A percentile compares a stretch with the other conserved stretches of the same genome.
These are phyloP conservation scores for Colletotrichum costaricense DNA, from an alignment of 2,329 filamentous ascomycete genomes.

Conservation along the genomic window DNA sequence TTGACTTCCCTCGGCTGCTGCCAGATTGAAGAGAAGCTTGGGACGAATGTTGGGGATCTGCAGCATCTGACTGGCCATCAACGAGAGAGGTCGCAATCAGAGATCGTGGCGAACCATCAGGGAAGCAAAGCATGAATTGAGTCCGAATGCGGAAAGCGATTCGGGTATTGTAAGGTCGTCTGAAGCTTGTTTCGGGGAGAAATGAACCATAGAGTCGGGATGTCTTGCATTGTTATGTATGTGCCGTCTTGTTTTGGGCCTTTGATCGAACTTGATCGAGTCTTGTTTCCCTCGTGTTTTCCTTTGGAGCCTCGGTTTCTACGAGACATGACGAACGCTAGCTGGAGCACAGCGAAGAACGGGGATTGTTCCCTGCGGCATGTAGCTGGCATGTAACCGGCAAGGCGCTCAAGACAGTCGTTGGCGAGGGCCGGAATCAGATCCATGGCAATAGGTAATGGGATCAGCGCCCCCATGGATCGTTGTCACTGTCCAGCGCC, in stretches of 20 bases:
- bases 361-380: not conserved
- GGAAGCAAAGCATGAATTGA: constrained; percentile 8
- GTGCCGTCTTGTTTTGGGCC: not conserved
- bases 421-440: not conserved
- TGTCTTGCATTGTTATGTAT: not conserved
- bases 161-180: constrained; percentile 7
- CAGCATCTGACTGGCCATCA: not conserved
- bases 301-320: constrained; percentile 18
- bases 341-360: not conserved
- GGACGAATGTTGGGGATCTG: not conserved
- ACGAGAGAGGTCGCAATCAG: not conserved
- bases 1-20: constrained; percentile 23
- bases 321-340: constrained; percentile 9
- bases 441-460: not conserved
- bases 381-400: constrained; percentile 1
- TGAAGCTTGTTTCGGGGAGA: constrained; percentile 28
- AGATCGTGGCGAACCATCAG: constrained; percentile 1
- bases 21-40: not conserved
- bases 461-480: not conserved
- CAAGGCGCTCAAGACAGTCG: not conserved
- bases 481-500: not conserved
- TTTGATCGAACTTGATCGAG: not conserved
- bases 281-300: constrained; percentile 11
- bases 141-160: constrained; percentile 17
- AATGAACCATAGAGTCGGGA: not conserved